Conservation (phyloP, 441 rosid species). For the Pelargonium cotyledonis region DNA sequence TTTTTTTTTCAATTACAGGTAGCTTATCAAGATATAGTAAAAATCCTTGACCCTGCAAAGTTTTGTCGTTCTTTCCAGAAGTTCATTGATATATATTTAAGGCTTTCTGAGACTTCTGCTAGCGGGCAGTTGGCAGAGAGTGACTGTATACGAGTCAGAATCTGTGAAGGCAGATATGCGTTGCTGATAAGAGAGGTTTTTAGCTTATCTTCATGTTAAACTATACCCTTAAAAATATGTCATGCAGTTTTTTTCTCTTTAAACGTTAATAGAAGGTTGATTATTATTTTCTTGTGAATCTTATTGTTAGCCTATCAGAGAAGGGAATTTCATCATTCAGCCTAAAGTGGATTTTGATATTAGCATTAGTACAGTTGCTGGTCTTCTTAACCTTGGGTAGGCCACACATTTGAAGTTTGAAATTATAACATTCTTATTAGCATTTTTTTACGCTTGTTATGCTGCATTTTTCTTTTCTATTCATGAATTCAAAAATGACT, state of each 20-base stretch:
- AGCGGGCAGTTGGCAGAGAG: conserved; percentile 82
- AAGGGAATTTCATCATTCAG: conserved; percentile 98
- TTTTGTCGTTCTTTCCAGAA: conserved; percentile 90
- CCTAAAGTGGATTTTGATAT: conserved; percentile 99
- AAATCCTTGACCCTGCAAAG: conserved; percentile 73
- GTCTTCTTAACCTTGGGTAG: conserved; percentile 98
- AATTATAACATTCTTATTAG: neutral
- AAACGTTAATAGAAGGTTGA: conserved; percentile 17
- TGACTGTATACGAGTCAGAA: conserved; percentile 94
- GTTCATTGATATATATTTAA: conserved; percentile 81
- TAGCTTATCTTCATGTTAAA: conserved; percentile 4
- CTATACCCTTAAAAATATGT: conserved; percentile 2
- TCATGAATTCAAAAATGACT: neutral
- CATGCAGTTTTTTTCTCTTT: conserved; percentile 9
- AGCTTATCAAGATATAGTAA: conserved; percentile 74
- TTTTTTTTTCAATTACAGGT: conserved; percentile 44
- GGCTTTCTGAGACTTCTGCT: conserved; percentile 79
- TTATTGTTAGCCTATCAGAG: conserved; percentile 77
- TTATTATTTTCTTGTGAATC: conserved; percentile 15
- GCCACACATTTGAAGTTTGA: conserved; percentile 24
- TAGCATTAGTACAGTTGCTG: conserved; percentile 91
- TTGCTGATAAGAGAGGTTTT: conserved; percentile 92
- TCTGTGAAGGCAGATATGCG: conserved; percentile 98
- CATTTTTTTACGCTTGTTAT: neutral
- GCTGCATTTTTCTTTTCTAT: neutral